Conservation (phyloP, 2,329 filamentous ascomycete genomes). For the Aspergillus luchuensis region DNA sequence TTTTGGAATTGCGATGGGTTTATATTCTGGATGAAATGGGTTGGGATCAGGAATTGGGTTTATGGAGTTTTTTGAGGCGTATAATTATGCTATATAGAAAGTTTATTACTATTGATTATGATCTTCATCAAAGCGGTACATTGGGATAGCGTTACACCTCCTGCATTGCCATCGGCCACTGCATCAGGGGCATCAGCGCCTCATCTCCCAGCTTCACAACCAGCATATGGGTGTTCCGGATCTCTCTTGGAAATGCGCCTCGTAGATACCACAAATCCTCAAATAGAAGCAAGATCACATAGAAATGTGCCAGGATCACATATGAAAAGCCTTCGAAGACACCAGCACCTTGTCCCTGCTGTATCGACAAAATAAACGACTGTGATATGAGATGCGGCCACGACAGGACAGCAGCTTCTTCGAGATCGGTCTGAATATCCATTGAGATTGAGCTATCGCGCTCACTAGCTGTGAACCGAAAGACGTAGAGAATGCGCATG, state of each 20-base stretch:
- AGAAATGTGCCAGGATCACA: conserved; percentile 23
- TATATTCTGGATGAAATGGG: not conserved
- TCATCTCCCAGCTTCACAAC: not conserved
- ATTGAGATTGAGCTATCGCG: not conserved
- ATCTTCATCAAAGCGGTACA: too few species aligned
- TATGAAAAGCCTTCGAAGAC: conserved; percentile 9
- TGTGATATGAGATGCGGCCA: conserved; percentile 21
- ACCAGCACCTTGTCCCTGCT: not conserved
- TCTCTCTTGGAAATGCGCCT: conserved; percentile 2
- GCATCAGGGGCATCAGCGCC: not conserved
- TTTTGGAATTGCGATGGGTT: too few species aligned
- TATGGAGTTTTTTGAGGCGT: too few species aligned
- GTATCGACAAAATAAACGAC: conserved; percentile 16
- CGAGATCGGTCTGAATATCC: conserved; percentile 21
- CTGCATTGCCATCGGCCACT: conserved; percentile 10
- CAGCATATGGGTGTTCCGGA: conserved; percentile 3
- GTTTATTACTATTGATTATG: too few species aligned
- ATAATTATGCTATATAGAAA: too few species aligned
- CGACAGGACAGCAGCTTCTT: conserved; percentile 21
- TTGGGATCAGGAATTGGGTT: not conserved
- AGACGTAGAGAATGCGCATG: conserved; percentile 19
- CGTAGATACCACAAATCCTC: conserved; percentile 12
- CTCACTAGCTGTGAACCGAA: conserved; percentile 14
- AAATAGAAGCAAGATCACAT: conserved; percentile 12
- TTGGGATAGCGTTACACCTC: too few species aligned